Conservation (phyloP, 148 eudicot species). For the Hydrangea macrophylla region DNA sequence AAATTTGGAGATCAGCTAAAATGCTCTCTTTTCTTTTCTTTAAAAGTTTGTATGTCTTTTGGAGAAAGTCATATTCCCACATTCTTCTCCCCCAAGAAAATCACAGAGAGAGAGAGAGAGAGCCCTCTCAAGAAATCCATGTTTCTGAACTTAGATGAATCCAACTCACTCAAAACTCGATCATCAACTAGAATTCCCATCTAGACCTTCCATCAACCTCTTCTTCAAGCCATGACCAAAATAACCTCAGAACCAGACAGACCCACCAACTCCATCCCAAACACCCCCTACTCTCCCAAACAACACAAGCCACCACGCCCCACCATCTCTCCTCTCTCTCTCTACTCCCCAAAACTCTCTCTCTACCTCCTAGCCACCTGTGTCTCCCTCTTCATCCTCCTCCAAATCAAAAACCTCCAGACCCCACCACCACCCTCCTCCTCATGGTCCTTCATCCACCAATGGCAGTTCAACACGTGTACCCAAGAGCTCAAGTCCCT, state of each 20-base stretch:
- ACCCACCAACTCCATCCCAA: background rate
- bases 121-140: too few relatives aligned
- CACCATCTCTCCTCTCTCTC: slow-evolving; percentile 12
- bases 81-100: background rate
- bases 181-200: background rate
- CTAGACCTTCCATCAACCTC: background rate
- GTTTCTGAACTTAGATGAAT: background rate
- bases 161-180: background rate
- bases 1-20: too few relatives aligned
- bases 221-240: background rate
- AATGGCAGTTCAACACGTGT: slow-evolving; percentile 8
- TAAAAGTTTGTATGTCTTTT: too few relatives aligned
- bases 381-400: slow-evolving; percentile 35
- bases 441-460: slow-evolving; percentile 11
- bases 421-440: slow-evolving; percentile 14
- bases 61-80: background rate
- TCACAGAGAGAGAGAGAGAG: too few relatives aligned
- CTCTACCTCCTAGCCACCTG: slow-evolving; percentile 24
- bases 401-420: slow-evolving; percentile 40
- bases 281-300: slow-evolving; percentile 21
- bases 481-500: slow-evolving; percentile 2
- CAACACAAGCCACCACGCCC: slow-evolving; percentile 16
- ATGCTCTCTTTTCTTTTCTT: too few relatives aligned
- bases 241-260: background rate
- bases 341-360: slow-evolving; percentile 40